These are phyloP conservation scores for Akanthomyces muscarius DNA, from an alignment of 2,329 filamentous ascomycete species.

Conservation along the genomic window DNA sequence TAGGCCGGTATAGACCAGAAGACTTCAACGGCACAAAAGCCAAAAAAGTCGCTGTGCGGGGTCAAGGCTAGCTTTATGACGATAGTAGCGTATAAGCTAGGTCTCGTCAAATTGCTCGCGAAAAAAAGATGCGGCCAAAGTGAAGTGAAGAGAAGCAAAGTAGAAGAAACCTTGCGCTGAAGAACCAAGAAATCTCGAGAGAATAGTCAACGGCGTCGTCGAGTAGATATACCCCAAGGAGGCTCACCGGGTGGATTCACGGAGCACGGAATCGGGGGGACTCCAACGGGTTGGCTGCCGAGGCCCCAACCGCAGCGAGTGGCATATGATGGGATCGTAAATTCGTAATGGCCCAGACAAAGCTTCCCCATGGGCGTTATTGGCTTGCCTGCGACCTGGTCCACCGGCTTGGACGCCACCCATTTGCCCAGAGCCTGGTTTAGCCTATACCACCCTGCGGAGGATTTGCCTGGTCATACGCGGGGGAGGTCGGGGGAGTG, in stretches of 20 bases:
- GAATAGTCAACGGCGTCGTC: background rate
- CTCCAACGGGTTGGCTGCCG: slow-evolving; percentile 15
- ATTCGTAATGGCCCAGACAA: background rate
- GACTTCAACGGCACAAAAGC: background rate
- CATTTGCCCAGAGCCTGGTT: slow-evolving; percentile 5
- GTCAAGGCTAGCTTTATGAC: background rate
- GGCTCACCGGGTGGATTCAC: background rate
- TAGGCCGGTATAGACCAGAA: background rate
- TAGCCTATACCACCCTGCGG: background rate
- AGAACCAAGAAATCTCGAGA: background rate
- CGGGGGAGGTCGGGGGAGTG: slow-evolving; percentile 15
- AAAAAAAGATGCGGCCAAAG: background rate
- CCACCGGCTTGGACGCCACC: slow-evolving; percentile 14
- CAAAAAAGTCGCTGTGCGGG: background rate
- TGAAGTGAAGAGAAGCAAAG: background rate
- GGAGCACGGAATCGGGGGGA: slow-evolving; percentile 16
- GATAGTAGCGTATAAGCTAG: background rate
- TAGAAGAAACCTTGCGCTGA: background rate
- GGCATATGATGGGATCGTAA: slow-evolving; percentile 18
- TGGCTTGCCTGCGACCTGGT: slow-evolving; percentile 1
- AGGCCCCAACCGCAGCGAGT: slow-evolving; percentile 13
- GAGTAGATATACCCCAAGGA: slow-evolving; percentile 15
- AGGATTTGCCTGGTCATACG: background rate
- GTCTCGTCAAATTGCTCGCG: background rate
- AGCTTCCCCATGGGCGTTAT: background rate